phyloP scores from a whole-genome alignment of 768 basidiomycete genomes.

The Ramaria sp. region DNA sequence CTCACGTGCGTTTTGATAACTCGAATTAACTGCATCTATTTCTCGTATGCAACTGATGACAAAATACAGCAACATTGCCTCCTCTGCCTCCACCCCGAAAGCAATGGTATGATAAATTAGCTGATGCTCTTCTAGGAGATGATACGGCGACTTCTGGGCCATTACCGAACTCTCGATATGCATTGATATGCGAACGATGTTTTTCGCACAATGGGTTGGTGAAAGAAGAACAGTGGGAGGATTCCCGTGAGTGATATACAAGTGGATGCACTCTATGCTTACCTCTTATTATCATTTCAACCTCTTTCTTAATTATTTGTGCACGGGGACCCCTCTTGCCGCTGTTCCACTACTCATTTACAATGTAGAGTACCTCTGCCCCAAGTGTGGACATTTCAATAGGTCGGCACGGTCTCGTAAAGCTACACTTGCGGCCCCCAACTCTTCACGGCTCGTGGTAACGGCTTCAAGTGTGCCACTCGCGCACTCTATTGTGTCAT shows the following conservation, averaged over 20 bases:
- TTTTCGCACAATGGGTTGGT: conserved; percentile 85
- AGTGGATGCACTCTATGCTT: not conserved
- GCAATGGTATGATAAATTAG: conserved; percentile 80
- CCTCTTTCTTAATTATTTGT: not conserved
- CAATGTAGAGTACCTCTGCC: conserved; percentile 71
- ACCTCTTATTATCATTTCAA: conserved; percentile 6
- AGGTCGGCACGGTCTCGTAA: conserved; percentile 3
- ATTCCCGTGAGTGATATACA: conserved; percentile 51
- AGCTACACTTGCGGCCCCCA: not conserved
- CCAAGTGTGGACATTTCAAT: conserved; percentile 81
- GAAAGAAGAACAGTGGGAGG: conserved; percentile 70
- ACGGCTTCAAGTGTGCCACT: not conserved
- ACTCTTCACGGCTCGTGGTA: not conserved
- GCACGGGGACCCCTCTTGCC: not conserved
- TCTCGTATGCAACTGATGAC: no score
- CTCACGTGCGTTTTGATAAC: not conserved
- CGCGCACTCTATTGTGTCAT: not conserved
- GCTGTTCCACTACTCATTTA: not conserved
- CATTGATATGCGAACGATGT: conserved; percentile 81
- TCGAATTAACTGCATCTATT: not conserved
- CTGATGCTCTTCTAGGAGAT: conserved; percentile 78
- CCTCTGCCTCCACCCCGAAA: conserved; percentile 46
- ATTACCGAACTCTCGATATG: conserved; percentile 43
- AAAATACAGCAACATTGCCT: conserved; percentile 20
- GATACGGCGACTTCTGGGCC: conserved; percentile 41